phyloP scores from a whole-genome alignment of 805 yeast species.

The Barnettozyma salicaria region DNA sequence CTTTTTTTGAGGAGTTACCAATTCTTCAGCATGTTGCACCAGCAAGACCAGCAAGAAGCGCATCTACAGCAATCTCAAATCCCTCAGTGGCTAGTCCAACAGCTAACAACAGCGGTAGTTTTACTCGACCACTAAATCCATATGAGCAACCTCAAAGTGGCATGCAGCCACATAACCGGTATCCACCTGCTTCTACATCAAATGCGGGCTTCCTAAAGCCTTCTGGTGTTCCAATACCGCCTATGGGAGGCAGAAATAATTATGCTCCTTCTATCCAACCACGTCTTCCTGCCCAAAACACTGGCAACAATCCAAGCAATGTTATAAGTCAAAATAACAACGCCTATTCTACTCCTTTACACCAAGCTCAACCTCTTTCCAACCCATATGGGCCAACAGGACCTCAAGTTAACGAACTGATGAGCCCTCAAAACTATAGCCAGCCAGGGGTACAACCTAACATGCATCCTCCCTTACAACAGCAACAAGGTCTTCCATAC shows the following conservation, averaged over 20 bases:
- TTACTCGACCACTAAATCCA: constrained; percentile 1
- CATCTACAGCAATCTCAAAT: constrained; percentile 3
- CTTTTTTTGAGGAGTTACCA: constrained; percentile 59
- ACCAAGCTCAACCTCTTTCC: neutral
- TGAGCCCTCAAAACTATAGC: neutral
- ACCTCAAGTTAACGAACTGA: no score
- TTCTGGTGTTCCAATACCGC: no score
- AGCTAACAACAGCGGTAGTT: neutral
- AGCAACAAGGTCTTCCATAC: constrained; percentile 17
- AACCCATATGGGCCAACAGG: neutral
- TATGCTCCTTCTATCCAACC: neutral
- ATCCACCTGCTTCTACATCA: neutral
- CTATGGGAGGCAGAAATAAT: no score
- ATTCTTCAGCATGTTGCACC: constrained; percentile 26
- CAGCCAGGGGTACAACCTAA: no score
- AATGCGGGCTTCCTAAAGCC: no score
- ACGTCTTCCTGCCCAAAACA: constrained; percentile 1
- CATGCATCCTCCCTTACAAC: neutral
- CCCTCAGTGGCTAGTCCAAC: constrained; percentile 8
- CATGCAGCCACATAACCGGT: neutral
- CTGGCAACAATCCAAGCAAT: no score
- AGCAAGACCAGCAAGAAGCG: constrained; percentile 12
- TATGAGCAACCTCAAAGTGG: neutral
- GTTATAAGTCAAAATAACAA: no score
- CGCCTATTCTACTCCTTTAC: no score